Percentiles rank a stretch among this genome's conserved stretches.
Conservation (phyloP, 2,329 filamentous ascomycete species). For the Botrytis elliptica region DNA sequence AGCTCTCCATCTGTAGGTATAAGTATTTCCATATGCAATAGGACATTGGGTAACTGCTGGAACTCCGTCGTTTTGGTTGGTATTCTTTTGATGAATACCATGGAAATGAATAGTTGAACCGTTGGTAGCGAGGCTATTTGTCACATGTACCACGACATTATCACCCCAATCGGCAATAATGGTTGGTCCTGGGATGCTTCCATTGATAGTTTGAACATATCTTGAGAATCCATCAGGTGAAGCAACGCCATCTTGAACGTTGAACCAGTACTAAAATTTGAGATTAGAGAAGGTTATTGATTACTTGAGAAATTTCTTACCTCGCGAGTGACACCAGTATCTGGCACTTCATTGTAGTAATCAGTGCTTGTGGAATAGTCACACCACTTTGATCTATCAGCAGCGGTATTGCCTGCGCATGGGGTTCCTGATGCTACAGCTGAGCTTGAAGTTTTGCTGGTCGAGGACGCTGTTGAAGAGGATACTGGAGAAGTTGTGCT, state of each 20-base stretch:
- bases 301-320: neutral
- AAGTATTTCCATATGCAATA: slow-evolving; percentile 44
- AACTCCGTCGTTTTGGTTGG: slow-evolving; percentile 45
- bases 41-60: slow-evolving; percentile 60
- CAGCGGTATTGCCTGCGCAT: slow-evolving; percentile 20
- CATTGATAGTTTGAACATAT: slow-evolving; percentile 36
- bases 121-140: slow-evolving; percentile 42
- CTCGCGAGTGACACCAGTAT: slow-evolving; percentile 48
- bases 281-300: slow-evolving; percentile 28
- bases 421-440: slow-evolving; percentile 3
- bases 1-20: slow-evolving; percentile 29
- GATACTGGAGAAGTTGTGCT: neutral
- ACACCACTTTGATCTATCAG: slow-evolving; percentile 42
- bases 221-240: slow-evolving; percentile 35
- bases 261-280: slow-evolving; percentile 24
- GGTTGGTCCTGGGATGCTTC: slow-evolving; percentile 36
- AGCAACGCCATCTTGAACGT: slow-evolving; percentile 23
- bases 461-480: neutral
- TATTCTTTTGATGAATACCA: slow-evolving; percentile 45
- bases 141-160: slow-evolving; percentile 42
- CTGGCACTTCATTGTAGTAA: slow-evolving; percentile 39
- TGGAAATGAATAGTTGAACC: slow-evolving; percentile 46
- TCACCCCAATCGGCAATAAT: slow-evolving; percentile 41
- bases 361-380: slow-evolving; percentile 47
- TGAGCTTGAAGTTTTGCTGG: slow-evolving; percentile 3